Base-by-base conservation (phyloP, 352 stramenopile species). In the Globisporangium polare region DNA sequence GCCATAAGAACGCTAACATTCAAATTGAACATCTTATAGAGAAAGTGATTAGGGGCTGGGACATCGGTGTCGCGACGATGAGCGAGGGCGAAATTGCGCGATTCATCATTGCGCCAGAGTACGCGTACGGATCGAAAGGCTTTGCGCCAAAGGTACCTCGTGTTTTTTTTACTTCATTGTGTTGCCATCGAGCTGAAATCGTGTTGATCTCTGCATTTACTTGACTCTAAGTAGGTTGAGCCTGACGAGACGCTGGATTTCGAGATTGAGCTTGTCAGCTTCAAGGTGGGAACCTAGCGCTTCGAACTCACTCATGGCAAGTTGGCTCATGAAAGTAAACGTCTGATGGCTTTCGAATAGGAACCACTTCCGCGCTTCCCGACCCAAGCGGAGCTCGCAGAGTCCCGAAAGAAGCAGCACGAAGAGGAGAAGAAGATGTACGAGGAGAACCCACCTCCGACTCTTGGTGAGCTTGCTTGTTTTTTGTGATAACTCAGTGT, bases 1-100 rank as follows among this genome's bases (percentile, higher is more conserved):
- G 18, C 26, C 1, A 26, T 12, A 7, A 9, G 8, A 13, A 17
- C 7, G 17, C 26, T 45, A 26, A 22, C 22, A 29, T 65, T 12
- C 26, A 17, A 17, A 27, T 51, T 33, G 4, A 10, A 49, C 18
- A 24, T 22, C 26, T n/a, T 27, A 33, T 43, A 90, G 80, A 89
- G 54, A 95, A 95, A 65, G 86, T 93, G 27, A 95, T 95, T 61
- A 88, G 89, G 53, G 86, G 86, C 37, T 92, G 85, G 81, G 86
- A 95, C 64, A 89, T 95, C 63, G 86, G 83, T 27, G 82, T 93
- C 8, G 76, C 80, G 13, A 92, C 83, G 10, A 95, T 95, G 86
- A 78, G 68, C 47, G 66, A 84, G 8, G 86, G 86, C 58, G 86
- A 95, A 60, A 58, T 93, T 22, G 77, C 86, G 17, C 86, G 83